Evolutionary conservation across 176 grass and related monocot genomes (phyloP), one percentile per base, ranked within the genome.

Genomic region (Elymus sibiricus): DNA sequence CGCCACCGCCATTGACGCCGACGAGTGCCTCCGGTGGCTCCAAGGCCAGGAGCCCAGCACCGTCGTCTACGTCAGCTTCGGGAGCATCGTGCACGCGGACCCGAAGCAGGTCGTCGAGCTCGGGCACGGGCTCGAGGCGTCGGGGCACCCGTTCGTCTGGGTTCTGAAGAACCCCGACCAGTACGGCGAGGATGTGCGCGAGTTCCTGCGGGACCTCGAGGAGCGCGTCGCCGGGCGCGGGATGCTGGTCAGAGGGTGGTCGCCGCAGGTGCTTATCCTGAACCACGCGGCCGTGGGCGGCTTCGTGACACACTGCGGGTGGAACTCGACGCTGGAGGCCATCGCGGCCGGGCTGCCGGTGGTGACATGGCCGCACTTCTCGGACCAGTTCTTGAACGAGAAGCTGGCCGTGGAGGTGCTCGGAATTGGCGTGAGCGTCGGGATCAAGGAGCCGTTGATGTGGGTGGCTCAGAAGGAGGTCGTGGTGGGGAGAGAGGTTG

Each of bases 271-370:
- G 68, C 58, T 85, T 64, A 91, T 94, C 78, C 86, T 97, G 70
- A 85, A 84, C 7, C 95, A 97, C 55, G 67, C 74, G 6, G 81
- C 87, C 1, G 82, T 84, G 2, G 92, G 90, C 16, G 68, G 86
- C 1, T 97, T 94, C 73, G 83, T 97, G 68, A 97, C 90, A n/a
- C 95, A 97, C 88, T 92, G 90, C n/a, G 95, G 92, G n/a, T 97
- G 95, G 95, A 97, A 97, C 82, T 94, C 90, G n/a, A 91, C 82
- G 21, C 26, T 97, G 74, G 95, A 97, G 65, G 87, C 74, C 1
- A 9, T 93, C 86, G 9, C 76, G 17, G 75, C 80, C 0, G 86
- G 94, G 9, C 24, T 97, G 70, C 90, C 90, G 11, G 6, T 94
- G 28, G 83, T 90, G 31, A 39, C 88, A 14, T 97, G 94, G 92